Base-by-base conservation (phyloP, 1,284 basidiomycete genomes). In the Schizophyllum amplum region DNA sequence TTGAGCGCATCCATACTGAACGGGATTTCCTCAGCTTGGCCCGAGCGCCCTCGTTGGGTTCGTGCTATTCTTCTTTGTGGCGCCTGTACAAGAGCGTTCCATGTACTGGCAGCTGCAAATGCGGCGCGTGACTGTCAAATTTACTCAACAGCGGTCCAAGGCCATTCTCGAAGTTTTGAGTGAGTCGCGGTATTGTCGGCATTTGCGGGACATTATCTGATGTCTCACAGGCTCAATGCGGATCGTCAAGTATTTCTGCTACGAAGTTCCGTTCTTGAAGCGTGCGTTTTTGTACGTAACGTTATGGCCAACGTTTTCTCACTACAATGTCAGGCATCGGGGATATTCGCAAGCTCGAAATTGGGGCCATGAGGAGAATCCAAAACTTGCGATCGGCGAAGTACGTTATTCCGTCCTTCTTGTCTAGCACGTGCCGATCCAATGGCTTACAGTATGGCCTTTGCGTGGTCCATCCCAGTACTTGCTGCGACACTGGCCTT, bases 61-160 rank as follows among this genome's bases (percentile, higher is more conserved):
- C 64, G 87, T 79, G 4, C 84, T 97, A 69, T 85, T 97, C 64
- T 65, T 94, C 24, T 54, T 93, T 5, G 70, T 69, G 4, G 75
- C 72, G 4, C 78, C 78, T 0, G 62, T 84, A 0, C 94, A 95
- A 69, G 83, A 82, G 0, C 66, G 73, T 56, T 79, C 84, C 50
- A 91, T 97, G 87, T 89, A 85, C 69, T 74, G 73, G 15, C 77
- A 95, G 53, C 92, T 96, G 68, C 70, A 67, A 1, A 68, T 89
- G 51, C 82, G 94, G 17, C 76, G 79, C 59, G 87, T 87, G 66
- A 84, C 86, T 48, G 96, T 97, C 91, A 69, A 74, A 2, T 98
- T 90, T 90, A 98, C 94, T 62, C 95, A 98, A 67, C 88, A 88
- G 63, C 80, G 93, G 15, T 86, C 89, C 4, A 90, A 90, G 64